phyloP scores from a whole-genome alignment of 2,329 filamentous ascomycete genomes.

The Hymenoscyphus albidus region DNA sequence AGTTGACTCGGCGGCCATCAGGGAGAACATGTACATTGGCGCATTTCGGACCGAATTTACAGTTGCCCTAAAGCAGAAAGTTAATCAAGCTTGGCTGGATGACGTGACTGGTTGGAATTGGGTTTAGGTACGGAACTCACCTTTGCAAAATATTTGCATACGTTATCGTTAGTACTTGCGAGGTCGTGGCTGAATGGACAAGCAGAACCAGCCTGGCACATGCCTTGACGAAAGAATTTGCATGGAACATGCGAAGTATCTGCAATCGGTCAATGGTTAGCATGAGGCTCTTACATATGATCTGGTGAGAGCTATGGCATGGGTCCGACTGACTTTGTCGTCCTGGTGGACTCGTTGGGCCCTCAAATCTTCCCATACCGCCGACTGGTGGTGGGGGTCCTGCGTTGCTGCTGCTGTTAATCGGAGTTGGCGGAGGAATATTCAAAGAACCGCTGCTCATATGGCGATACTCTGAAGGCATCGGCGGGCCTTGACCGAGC shows the following conservation, averaged over 20 bases:
- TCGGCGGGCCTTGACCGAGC: conserved; percentile 24
- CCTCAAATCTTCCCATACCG: conserved; percentile 48
- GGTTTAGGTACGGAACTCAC: conserved; percentile 46
- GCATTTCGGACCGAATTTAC: conserved; percentile 98
- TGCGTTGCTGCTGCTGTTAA: conserved; percentile 20
- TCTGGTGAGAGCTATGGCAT: neutral
- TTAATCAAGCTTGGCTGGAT: neutral
- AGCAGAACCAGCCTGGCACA: conserved; percentile 91
- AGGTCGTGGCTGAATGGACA: conserved; percentile 96
- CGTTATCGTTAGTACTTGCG: conserved; percentile 76
- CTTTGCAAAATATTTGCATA: conserved; percentile 99
- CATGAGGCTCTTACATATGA: neutral
- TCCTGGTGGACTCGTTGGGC: conserved; percentile 61
- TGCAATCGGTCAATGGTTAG: conserved; percentile 38
- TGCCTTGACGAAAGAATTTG: conserved; percentile 97
- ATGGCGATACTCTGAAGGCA: conserved; percentile 50
- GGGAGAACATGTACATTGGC: conserved; percentile 93
- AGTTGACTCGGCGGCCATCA: conserved; percentile 88
- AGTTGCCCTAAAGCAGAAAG: conserved; percentile 70
- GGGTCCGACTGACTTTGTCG: conserved; percentile 38
- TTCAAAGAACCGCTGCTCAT: conserved; percentile 50
- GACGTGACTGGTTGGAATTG: conserved; percentile 8
- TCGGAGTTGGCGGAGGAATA: conserved; percentile 27
- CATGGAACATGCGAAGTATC: conserved; percentile 97
- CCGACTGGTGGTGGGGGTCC: conserved; percentile 45